A percentile compares a stretch with the other conserved stretches of the same genome.
Conservation (phyloP, 768 basidiomycete genomes). For the Suillus luteus region DNA sequence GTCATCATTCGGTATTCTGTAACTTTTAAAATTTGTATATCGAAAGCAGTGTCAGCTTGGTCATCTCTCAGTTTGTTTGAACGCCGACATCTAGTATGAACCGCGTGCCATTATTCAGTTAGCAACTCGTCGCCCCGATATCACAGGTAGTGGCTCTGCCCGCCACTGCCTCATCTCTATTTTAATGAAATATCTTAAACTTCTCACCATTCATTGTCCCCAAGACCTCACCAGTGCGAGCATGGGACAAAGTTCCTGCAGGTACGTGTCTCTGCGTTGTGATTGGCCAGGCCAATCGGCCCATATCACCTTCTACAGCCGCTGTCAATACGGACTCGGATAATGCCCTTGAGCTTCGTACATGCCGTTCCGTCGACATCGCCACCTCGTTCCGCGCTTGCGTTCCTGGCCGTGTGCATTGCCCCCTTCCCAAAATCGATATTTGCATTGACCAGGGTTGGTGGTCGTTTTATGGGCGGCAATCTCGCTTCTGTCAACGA, state of each 20-base stretch:
- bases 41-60: not conserved
- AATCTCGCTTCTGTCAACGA: not conserved
- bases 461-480: not conserved
- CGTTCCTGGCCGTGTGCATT: not conserved
- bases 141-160: not conserved
- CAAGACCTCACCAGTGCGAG: no score
- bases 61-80: not conserved
- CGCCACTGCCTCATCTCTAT: not conserved
- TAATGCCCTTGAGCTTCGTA: not conserved
- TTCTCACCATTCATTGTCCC: not conserved
- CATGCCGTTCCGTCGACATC: conserved; percentile 4
- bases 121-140: not conserved
- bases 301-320: not conserved
- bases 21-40: not conserved
- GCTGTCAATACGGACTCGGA: not conserved
- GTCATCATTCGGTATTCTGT: not conserved
- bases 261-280: not conserved
- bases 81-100: not conserved
- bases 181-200: not conserved
- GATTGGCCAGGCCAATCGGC: no score
- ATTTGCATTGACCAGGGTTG: not conserved
- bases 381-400: not conserved
- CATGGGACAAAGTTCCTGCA: not conserved
- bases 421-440: not conserved
- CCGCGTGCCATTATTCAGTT: no score